Base-by-base conservation (phyloP, 2,329 filamentous ascomycete species). In the Alternaria postmessia region DNA sequence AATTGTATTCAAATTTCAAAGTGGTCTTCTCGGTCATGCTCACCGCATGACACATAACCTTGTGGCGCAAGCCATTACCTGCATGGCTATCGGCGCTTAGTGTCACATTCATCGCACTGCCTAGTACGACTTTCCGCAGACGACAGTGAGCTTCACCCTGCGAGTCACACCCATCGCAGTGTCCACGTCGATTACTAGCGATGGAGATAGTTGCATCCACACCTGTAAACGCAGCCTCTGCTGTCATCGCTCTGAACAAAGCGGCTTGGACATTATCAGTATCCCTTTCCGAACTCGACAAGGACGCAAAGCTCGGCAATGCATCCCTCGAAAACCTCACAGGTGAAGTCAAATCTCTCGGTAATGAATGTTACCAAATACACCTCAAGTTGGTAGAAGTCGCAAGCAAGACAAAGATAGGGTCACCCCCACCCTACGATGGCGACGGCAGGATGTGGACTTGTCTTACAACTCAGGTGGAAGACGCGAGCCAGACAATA, bases 321-420 rank as follows among this genome's bases (percentile, higher is more conserved):
- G 56, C 49, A 44, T 48, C 48, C 14, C 44, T 68, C 18, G 51
- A 54, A 38, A 34, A 57, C 38, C 53, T 71, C 20, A 42, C 59
- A 38, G 59, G 47, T 11, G 64, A 66, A n/a, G 57, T 67, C 43
- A 70, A 64, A 32, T 60, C 56, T 20, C 67, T 71, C 28, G 61
- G 63, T n/a, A 62, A 51, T 24, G 68, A 67, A 53, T 68, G 65
- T 59, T 66, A 71, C 41, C 64, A 64, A 16, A 39, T 69, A 16
- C 68, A 70, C 54, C 42, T 61, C 30, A 61, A 64, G 38, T 47
- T 70, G 51, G 59, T 67, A 52, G 59, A 62, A 38, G 32, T 65
- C 38, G 51, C 47, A 14, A 55, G 39, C 34, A 58, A 59, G 32
- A 59, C 26, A 7, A 32, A 54, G 18, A 43, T n/a, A 24, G 51